These are phyloP conservation scores for Cyberlindnera veronae DNA, from an alignment of 805 yeast species.

Conservation along the genomic window DNA sequence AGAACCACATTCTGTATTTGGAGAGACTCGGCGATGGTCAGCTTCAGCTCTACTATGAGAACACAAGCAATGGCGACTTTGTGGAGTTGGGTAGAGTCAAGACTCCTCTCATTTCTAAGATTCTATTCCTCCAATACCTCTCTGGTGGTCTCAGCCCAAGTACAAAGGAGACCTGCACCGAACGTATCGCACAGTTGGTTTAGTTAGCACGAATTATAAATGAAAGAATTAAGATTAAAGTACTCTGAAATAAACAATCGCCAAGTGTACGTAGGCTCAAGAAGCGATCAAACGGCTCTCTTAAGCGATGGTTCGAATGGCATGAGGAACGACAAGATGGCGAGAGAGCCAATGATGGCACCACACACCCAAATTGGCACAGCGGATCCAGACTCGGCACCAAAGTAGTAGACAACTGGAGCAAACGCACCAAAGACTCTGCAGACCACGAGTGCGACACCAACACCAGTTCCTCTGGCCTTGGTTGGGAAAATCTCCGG, in stretches of 20 bases:
- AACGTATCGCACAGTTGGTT: conserved; percentile 31
- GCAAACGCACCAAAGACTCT: conserved; percentile 54
- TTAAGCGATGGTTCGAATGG: conserved; percentile 48
- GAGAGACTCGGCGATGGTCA: conserved; percentile 48
- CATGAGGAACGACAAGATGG: conserved; percentile 40
- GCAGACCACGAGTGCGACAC: conserved; percentile 52
- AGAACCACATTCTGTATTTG: conserved; percentile 63
- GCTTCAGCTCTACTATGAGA: conserved; percentile 42
- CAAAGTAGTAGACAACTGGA: conserved; percentile 51
- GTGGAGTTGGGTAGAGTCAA: conserved; percentile 53
- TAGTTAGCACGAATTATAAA: conserved; percentile 2
- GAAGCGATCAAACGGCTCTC: conserved; percentile 32
- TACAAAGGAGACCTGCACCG: conserved; percentile 42
- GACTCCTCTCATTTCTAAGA: conserved; percentile 59
- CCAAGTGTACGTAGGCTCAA: not conserved
- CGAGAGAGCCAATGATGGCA: conserved; percentile 47
- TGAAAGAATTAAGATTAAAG: not conserved
- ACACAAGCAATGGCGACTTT: conserved; percentile 34
- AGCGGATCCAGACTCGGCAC: conserved; percentile 43
- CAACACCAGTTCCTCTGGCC: conserved; percentile 57
- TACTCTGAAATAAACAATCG: not conserved
- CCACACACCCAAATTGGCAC: conserved; percentile 64
- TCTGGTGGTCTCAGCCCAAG: conserved; percentile 69
- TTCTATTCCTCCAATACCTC: conserved; percentile 74
- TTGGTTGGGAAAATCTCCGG: conserved; percentile 59